Evolutionary conservation across 495 filamentous ascomycete genomes (phyloP), one percentile per base, ranked within the genome.

Genomic region (Penicillium roqueforti): DNA sequence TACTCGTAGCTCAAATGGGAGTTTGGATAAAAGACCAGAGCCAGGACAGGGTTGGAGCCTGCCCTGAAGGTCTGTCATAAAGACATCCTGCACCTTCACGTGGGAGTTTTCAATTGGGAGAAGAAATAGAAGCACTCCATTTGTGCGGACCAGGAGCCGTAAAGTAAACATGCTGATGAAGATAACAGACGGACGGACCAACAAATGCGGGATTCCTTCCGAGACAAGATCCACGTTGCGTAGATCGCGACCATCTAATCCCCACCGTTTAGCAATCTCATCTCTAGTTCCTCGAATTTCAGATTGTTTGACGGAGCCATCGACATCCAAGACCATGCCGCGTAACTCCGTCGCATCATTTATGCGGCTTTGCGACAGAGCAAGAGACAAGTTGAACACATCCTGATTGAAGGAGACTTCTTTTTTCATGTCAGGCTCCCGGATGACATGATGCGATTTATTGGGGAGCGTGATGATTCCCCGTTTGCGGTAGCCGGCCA

Each of bases 1-100:
- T 2, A 89, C 88, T 9, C 89, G 76, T 62, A 88, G 83, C 56
- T 89, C 86, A 59, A 86, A 89, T 4, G 84, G 84, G 9, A 87
- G 69, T 1, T 73, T 77, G 75, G 50, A 71, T 76, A 3, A 75
- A 70, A n/a, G 69, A 56, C 11, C 73, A 57, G 25, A 68, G 14
- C 61, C 70, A 6, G 63, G 62, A 50, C 83, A 81, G 39, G 81
- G 78, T 29, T 79, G 77, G 1, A 87, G 69, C 61, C 84, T 86
- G 2, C 79, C 79, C 43, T 85, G 79, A 4, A 89, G 68, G 47
- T 64, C 56, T 2, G 60, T 60, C 18, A 51, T 39, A 16, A 71
- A 66, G 0, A 69, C 59, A 43, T 61, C 62, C 20, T 64, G 57
- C 19, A 63, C 55, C 20, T 58, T 55, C 13, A 49, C 48, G 18